Evolutionary conservation across 805 yeast species (phyloP).

Genomic region (Wickerhamiella australiensis): DNA sequence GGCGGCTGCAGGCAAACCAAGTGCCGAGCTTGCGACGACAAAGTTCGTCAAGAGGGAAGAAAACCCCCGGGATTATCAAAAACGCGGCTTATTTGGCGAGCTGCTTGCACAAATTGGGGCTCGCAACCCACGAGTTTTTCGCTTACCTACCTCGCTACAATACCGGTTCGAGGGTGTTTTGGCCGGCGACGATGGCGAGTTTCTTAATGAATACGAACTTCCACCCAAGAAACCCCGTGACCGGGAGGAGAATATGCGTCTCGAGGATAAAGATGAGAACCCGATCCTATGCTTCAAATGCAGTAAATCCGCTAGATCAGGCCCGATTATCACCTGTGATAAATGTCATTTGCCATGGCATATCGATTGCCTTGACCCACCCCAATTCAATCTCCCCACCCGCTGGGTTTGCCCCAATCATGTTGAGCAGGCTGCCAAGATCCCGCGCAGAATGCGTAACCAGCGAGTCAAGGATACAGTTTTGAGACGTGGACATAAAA

Average conservation of each 20-base stretch:
- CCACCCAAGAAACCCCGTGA: constrained; percentile 14
- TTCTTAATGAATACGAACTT: constrained; percentile 37
- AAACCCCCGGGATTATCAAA: background rate
- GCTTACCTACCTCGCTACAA: constrained; percentile 55
- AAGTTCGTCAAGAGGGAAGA: background rate
- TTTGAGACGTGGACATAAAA: constrained; percentile 38
- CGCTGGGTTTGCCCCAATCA: constrained; percentile 93
- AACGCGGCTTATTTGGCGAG: constrained; percentile 38
- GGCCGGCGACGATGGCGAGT: constrained; percentile 59
- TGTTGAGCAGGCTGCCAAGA: constrained; percentile 32
- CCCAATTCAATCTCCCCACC: constrained; percentile 55
- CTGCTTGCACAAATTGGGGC: constrained; percentile 46
- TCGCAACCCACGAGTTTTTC: constrained; percentile 53
- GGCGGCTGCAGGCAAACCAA: background rate
- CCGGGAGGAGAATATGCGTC: constrained; percentile 22
- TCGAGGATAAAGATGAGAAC: constrained; percentile 56
- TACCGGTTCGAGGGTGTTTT: constrained; percentile 63
- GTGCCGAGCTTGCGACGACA: background rate
- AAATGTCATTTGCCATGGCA: constrained; percentile 80
- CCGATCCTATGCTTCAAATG: constrained; percentile 68
- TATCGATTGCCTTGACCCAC: constrained; percentile 71
- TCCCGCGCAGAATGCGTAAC: constrained; percentile 26
- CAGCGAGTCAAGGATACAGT: constrained; percentile 45
- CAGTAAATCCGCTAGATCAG: constrained; percentile 51
- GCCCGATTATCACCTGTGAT: constrained; percentile 62